Conservation (phyloP, 441 rosid genomes). For the Gossypium davidsonii region DNA sequence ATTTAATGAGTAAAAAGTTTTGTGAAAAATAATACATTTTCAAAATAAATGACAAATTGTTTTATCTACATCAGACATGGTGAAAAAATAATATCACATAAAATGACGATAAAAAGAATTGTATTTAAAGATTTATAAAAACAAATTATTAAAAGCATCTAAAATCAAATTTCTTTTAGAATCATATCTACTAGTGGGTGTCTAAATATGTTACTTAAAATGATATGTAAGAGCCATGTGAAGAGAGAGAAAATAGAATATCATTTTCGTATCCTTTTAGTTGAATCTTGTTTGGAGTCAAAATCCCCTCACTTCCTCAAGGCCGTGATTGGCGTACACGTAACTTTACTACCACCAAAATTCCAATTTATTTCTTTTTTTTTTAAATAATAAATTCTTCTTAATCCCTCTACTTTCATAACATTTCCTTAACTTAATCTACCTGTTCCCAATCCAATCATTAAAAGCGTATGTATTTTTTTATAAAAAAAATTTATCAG, state of each 20-base stretch:
- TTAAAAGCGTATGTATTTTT: too few species aligned
- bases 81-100: too few species aligned
- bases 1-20: too few species aligned
- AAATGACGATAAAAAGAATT: too few species aligned
- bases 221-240: not conserved
- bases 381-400: not conserved
- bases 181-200: not conserved
- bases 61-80: too few species aligned
- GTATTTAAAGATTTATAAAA: too few species aligned
- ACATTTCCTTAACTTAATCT: too few species aligned
- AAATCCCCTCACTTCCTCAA: not conserved
- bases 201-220: not conserved
- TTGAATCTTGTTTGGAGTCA: not conserved
- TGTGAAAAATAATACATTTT: too few species aligned
- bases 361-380: not conserved
- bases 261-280: not conserved
- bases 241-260: not conserved
- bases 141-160: not conserved
- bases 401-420: not conserved
- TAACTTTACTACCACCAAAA: not conserved
- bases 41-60: too few species aligned
- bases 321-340: conserved; percentile 50
- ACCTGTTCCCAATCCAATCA: fast-evolving
- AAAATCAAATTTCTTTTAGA: not conserved
- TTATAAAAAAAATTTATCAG: too few species aligned